Conservation (phyloP, 257 asterid genomes). For the Primulina tabacum region DNA sequence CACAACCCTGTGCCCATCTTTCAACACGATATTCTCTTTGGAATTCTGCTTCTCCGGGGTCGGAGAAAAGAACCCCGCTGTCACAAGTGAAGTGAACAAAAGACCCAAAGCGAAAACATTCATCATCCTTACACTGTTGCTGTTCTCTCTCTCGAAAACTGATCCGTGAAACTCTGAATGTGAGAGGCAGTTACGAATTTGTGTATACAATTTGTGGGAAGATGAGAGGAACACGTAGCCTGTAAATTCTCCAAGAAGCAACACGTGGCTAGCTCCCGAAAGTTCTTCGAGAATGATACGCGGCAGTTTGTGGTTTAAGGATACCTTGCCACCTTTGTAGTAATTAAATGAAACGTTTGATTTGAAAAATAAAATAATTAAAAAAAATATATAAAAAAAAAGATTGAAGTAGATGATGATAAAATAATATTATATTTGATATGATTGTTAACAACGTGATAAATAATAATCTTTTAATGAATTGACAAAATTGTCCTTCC, state of each 20-base stretch:
- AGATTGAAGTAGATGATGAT: no score
- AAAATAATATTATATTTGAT: no score
- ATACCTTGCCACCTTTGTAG: background rate
- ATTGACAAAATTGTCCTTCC: no score
- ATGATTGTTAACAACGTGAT: no score
- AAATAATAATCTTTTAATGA: no score
- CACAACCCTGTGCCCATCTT: constrained; percentile 53
- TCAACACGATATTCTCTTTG: constrained; percentile 39
- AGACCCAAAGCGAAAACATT: constrained; percentile 47
- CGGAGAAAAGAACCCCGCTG: constrained; percentile 49
- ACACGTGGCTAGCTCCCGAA: constrained; percentile 10
- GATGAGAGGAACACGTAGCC: constrained; percentile 29
- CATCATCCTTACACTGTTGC: constrained; percentile 36
- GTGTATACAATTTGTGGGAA: background rate
- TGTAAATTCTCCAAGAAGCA: background rate
- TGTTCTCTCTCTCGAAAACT: background rate
- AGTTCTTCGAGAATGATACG: background rate
- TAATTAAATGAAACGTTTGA: no score
- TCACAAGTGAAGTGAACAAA: constrained; percentile 41
- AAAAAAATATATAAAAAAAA: no score
- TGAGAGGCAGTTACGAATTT: constrained; percentile 10
- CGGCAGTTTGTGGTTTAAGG: background rate
- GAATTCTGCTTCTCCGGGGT: constrained; percentile 31
- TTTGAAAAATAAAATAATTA: no score
- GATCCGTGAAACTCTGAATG: constrained; percentile 23